Evolutionary conservation across 345 rosid species (phyloP).

Genomic region (Salix udensis): DNA sequence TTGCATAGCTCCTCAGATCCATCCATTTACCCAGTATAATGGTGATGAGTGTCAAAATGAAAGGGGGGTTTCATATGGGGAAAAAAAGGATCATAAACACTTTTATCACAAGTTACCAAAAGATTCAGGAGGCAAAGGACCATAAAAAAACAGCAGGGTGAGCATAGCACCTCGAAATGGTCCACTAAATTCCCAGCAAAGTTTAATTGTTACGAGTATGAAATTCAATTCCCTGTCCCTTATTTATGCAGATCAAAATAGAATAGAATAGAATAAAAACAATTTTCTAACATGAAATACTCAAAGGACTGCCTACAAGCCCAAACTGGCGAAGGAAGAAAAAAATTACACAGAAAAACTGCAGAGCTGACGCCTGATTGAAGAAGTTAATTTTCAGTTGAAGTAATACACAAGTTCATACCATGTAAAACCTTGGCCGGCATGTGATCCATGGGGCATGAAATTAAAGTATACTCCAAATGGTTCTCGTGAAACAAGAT

Average conservation of each 20-base stretch:
- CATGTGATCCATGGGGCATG: neutral
- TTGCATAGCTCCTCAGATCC: neutral
- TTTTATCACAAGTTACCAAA: neutral
- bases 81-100: neutral
- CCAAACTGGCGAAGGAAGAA: neutral
- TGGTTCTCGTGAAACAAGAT: neutral
- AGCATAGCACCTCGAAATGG: neutral
- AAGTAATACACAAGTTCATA: neutral
- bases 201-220: neutral
- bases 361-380: neutral
- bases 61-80: neutral
- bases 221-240: neutral
- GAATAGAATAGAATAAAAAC: neutral
- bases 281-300: neutral
- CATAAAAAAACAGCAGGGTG: neutral
- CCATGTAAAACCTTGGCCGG: conserved; percentile 4
- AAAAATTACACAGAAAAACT: neutral
- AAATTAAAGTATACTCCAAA: neutral
- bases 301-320: neutral
- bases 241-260: neutral
- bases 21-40: neutral
- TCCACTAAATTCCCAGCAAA: neutral
- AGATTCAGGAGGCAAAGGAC: neutral
- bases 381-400: neutral
- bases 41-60: neutral